Conservation (phyloP, 352 stramenopile species). For the Sclerospora graminicola region DNA sequence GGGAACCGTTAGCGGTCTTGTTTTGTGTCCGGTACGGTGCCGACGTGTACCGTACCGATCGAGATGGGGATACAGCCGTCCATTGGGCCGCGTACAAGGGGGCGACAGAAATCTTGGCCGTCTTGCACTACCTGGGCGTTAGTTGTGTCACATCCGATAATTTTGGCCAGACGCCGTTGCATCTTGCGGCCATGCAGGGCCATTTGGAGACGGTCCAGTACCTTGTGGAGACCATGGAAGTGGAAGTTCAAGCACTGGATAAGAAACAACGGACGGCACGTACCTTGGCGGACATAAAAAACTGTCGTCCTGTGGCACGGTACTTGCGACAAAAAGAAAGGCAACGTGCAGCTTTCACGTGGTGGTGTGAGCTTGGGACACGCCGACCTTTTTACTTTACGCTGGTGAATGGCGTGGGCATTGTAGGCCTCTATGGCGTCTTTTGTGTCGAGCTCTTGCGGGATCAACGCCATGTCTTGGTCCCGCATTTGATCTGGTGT, state of each 20-base stretch:
- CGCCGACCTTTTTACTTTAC: constrained; percentile 62
- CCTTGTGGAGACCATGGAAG: constrained; percentile 70
- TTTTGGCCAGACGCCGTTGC: constrained; percentile 75
- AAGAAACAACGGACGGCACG: constrained; percentile 42
- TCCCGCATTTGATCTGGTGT: constrained; percentile 55
- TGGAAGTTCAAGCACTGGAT: constrained; percentile 38
- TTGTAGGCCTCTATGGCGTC: constrained; percentile 31
- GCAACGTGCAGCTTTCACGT: constrained; percentile 27
- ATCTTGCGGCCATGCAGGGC: constrained; percentile 71
- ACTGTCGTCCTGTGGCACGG: constrained; percentile 33
- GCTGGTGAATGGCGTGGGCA: constrained; percentile 36
- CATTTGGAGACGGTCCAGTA: constrained; percentile 65
- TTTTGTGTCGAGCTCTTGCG: constrained; percentile 48
- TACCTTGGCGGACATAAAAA: constrained; percentile 51
- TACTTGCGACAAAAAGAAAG: constrained; percentile 38
- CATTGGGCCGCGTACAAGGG: constrained; percentile 85
- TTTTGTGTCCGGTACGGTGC: constrained; percentile 66
- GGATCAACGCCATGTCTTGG: constrained; percentile 41
- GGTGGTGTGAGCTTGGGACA: constrained; percentile 43
- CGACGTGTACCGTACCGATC: constrained; percentile 54
- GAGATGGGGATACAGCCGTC: constrained; percentile 63
- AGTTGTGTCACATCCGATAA: constrained; percentile 48
- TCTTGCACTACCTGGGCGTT: constrained; percentile 75
- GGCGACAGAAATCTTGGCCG: constrained; percentile 65
- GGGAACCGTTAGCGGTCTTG: constrained; percentile 61